phyloP scores from a whole-genome alignment of 768 basidiomycete genomes.

The Leccinum subtestaceum region DNA sequence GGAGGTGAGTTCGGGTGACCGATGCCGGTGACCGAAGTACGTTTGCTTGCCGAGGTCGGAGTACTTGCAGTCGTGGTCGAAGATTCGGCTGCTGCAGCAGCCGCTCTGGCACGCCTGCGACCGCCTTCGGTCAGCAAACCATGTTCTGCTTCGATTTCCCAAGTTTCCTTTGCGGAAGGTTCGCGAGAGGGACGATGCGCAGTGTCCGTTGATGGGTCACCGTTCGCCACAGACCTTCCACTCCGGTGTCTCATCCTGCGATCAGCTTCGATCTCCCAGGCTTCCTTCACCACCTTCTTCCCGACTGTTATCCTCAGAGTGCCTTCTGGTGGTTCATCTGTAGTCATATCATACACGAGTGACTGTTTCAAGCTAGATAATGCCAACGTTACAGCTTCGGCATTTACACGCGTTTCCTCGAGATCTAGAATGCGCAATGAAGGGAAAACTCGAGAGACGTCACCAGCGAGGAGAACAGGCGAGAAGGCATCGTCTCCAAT shows the following conservation, averaged over 20 bases:
- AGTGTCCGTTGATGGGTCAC: background rate
- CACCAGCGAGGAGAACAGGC: constrained; percentile 14
- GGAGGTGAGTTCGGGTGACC: constrained; percentile 30
- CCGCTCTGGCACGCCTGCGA: constrained; percentile 58
- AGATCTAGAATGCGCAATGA: constrained; percentile 59
- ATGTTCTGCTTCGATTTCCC: constrained; percentile 79
- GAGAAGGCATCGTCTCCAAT: constrained; percentile 63
- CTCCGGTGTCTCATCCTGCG: constrained; percentile 43
- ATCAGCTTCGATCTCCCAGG: constrained; percentile 80
- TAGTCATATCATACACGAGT: constrained; percentile 52
- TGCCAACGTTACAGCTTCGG: constrained; percentile 42
- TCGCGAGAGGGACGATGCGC: constrained; percentile 3
- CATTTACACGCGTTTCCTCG: constrained; percentile 58
- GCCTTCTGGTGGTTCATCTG: constrained; percentile 52
- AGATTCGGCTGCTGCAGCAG: constrained; percentile 34
- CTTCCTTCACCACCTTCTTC: constrained; percentile 66
- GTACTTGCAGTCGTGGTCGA: constrained; percentile 13
- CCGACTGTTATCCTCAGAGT: constrained; percentile 60
- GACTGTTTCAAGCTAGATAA: constrained; percentile 48
- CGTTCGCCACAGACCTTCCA: constrained; percentile 31
- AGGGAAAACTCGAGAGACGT: constrained; percentile 41
- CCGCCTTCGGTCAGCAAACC: constrained; percentile 75
- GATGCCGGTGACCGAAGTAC: constrained; percentile 14
- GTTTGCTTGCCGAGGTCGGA: constrained; percentile 17
- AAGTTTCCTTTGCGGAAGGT: constrained; percentile 59